phyloP scores from a whole-genome alignment of 495 filamentous ascomycete species.

The Neurospora intermedia region DNA sequence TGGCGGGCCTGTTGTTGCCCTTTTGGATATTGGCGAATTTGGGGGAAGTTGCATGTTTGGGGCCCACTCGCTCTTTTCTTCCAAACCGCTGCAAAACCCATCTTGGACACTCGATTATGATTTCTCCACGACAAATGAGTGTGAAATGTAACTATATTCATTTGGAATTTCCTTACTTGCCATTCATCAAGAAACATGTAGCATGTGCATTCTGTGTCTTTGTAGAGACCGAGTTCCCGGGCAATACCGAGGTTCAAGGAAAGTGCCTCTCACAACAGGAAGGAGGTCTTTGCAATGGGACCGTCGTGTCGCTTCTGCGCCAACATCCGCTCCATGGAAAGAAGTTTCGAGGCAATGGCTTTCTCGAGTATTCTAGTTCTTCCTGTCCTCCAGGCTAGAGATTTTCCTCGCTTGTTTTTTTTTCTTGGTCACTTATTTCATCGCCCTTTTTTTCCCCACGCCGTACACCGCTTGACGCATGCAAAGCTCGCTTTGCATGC shows the following conservation, averaged over 20 bases:
- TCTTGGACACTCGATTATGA: neutral
- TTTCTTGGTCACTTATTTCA: neutral
- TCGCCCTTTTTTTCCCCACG: neutral
- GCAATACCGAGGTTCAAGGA: neutral
- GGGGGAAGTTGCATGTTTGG: neutral
- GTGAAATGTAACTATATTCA: neutral
- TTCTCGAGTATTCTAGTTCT: neutral
- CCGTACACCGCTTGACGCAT: neutral
- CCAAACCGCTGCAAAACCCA: neutral
- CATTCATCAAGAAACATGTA: accelerated
- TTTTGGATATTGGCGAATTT: neutral
- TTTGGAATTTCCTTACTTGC: neutral
- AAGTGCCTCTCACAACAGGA: neutral
- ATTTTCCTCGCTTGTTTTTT: no score
- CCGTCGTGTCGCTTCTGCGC: neutral
- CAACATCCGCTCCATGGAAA: neutral
- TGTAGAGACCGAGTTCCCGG: neutral
- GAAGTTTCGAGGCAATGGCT: neutral
- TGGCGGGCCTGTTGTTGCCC: neutral
- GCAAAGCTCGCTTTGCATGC: neutral
- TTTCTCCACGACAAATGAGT: neutral
- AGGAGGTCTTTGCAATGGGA: neutral
- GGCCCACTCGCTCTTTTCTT: neutral
- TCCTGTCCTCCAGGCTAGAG: neutral
- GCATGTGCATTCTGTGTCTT: neutral